Percentiles rank a stretch among this genome's conserved stretches.
Evolutionary conservation across 257 asterid genomes (phyloP).

Genomic region (Paraleonurus japonicus): DNA sequence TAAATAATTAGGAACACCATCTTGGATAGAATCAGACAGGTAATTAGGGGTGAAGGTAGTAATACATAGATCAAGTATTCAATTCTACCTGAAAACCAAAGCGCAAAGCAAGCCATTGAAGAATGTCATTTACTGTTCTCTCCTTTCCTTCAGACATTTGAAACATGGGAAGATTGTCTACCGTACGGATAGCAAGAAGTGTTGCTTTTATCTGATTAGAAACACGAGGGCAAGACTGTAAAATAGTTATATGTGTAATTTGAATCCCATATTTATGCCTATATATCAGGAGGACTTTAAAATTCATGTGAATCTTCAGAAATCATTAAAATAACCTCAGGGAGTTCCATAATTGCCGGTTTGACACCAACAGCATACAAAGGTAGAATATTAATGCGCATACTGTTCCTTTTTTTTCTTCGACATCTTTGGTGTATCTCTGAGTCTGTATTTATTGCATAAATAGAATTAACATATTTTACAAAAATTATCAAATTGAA

Average conservation of each 20-base stretch:
- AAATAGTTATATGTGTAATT: constrained; percentile 16
- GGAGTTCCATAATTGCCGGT: constrained; percentile 93
- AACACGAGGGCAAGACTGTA: constrained; percentile 17
- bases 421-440: constrained; percentile 76
- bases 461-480: constrained; percentile 7
- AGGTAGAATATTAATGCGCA: constrained; percentile 92
- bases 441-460: constrained; percentile 49
- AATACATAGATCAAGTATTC: neutral
- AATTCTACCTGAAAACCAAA: constrained; percentile 93
- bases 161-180: constrained; percentile 67
- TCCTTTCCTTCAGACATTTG: constrained; percentile 56
- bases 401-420: constrained; percentile 78
- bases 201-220: constrained; percentile 73
- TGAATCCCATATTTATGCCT: constrained; percentile 18
- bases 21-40: no score
- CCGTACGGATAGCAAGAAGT: constrained; percentile 64
- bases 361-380: constrained; percentile 80
- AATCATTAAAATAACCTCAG: constrained; percentile 60
- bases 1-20: no score
- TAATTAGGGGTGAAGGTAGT: no score
- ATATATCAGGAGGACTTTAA: constrained; percentile 3
- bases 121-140: constrained; percentile 67
- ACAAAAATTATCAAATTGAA: neutral
- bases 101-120: constrained; percentile 89
- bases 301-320: constrained; percentile 18